Percentiles rank a stretch among this genome's conserved stretches.
Evolutionary conservation across 2,329 filamentous ascomycete genomes (phyloP).

Genomic region (Sclerotinia borealis): DNA sequence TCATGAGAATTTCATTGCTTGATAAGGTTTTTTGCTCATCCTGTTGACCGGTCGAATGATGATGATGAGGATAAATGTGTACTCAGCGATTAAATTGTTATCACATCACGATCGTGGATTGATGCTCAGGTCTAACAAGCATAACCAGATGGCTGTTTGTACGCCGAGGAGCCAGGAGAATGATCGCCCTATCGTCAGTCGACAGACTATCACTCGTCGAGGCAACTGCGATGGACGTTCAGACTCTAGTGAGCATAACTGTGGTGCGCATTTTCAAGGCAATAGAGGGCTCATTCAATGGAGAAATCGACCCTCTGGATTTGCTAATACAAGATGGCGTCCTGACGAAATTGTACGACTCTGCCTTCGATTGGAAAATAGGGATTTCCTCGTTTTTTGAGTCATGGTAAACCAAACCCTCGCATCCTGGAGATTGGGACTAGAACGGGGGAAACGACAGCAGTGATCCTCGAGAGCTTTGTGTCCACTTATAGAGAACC

Average conservation of each 20-base stretch:
- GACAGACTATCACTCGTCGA: background rate
- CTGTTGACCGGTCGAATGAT: too few species aligned
- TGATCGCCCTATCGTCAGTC: background rate
- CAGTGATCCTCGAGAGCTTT: conserved; percentile 16
- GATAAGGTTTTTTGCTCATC: too few species aligned
- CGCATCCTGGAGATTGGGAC: conserved; percentile 30
- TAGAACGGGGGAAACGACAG: conserved; percentile 25
- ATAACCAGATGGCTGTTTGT: background rate
- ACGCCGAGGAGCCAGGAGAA: background rate
- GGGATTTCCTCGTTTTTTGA: background rate
- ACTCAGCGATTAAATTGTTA: too few species aligned
- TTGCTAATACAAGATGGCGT: background rate
- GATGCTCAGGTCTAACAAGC: background rate
- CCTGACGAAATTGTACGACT: background rate
- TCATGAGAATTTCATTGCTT: too few species aligned
- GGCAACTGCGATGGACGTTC: background rate
- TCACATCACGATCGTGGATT: background rate
- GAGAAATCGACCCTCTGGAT: background rate
- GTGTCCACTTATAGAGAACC: background rate
- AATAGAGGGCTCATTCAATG: background rate
- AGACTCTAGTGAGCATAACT: background rate
- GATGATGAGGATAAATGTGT: too few species aligned
- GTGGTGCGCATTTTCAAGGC: background rate
- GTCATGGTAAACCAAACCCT: conserved; percentile 22
- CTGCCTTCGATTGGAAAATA: background rate